Percentiles rank a stretch among this genome's conserved stretches.
Conservation (phyloP, 192 early-diverging fungal species). For the Backusella luteola region DNA sequence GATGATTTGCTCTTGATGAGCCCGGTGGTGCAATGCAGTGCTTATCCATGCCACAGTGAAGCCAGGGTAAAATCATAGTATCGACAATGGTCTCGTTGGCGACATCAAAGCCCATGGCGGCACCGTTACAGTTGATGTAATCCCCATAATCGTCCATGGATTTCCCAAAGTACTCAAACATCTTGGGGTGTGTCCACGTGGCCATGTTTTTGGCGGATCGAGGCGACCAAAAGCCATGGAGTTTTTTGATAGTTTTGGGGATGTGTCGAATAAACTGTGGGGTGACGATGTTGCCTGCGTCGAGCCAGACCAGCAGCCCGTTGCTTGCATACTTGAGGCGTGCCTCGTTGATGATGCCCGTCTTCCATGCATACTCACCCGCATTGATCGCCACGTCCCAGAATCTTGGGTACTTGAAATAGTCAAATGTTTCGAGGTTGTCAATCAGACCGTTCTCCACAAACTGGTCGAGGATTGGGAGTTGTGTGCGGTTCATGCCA, state of each 20-base stretch:
- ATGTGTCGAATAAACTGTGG: slow-evolving; percentile 46
- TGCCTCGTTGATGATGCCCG: slow-evolving; percentile 52
- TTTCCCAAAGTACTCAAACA: slow-evolving; percentile 41
- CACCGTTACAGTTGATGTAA: slow-evolving; percentile 50
- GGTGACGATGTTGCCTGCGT: slow-evolving; percentile 46
- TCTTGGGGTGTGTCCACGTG: slow-evolving; percentile 46
- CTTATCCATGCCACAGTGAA: slow-evolving; percentile 36
- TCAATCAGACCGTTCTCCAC: slow-evolving; percentile 43
- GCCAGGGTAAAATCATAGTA: slow-evolving; percentile 44
- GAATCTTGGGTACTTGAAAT: slow-evolving; percentile 43
- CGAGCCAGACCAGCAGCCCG: slow-evolving; percentile 51
- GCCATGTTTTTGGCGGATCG: slow-evolving; percentile 35
- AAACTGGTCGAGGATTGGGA: slow-evolving; percentile 41
- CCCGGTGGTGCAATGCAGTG: slow-evolving; percentile 54
- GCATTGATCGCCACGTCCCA: slow-evolving; percentile 49
- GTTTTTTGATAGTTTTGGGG: slow-evolving; percentile 33
- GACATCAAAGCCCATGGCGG: slow-evolving; percentile 44
- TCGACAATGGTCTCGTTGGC: slow-evolving; percentile 31
- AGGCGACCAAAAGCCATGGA: slow-evolving; percentile 52
- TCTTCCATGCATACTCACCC: slow-evolving; percentile 59
- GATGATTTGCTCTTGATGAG: slow-evolving; percentile 45
- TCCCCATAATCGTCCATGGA: slow-evolving; percentile 26
- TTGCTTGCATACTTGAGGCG: slow-evolving; percentile 30
- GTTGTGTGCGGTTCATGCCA: slow-evolving; percentile 44
- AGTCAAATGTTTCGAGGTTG: slow-evolving; percentile 44